Conservation (phyloP, 2,329 filamentous ascomycete genomes). For the Cercospora citrullina region DNA sequence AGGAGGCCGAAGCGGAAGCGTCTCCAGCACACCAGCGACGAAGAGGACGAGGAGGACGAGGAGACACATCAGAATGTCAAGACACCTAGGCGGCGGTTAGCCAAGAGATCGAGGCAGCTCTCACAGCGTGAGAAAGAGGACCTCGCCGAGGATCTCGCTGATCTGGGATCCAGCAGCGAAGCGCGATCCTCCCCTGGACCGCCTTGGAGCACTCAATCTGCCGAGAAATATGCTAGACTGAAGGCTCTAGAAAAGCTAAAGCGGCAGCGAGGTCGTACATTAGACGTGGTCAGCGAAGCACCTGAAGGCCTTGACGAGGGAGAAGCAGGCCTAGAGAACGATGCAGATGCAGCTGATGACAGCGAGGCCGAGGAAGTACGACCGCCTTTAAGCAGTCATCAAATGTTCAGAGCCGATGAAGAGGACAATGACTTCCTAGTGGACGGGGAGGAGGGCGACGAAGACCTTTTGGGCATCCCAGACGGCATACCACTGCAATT, state of each 20-base stretch:
- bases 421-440: constrained; percentile 62
- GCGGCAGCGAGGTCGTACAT: constrained; percentile 36
- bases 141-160: constrained; percentile 49
- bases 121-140: constrained; percentile 44
- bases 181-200: constrained; percentile 29
- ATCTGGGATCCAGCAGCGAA: constrained; percentile 41
- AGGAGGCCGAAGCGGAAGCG: constrained; percentile 23
- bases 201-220: constrained; percentile 33
- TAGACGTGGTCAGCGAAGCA: constrained; percentile 25
- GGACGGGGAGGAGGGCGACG: constrained; percentile 55
- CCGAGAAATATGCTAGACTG: constrained; percentile 41
- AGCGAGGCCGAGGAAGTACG: constrained; percentile 55
- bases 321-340: constrained; percentile 32
- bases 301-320: constrained; percentile 30
- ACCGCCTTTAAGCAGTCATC: constrained; percentile 40
- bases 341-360: constrained; percentile 31
- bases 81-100: constrained; percentile 30
- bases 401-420: constrained; percentile 54
- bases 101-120: constrained; percentile 29
- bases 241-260: constrained; percentile 49
- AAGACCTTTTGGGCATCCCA: constrained; percentile 56
- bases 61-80: constrained; percentile 25
- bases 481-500: constrained; percentile 67
- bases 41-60: constrained; percentile 28
- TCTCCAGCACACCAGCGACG: constrained; percentile 15